Base-by-base conservation (phyloP, 1,284 basidiomycete species). In the Pterulicium gracile region DNA sequence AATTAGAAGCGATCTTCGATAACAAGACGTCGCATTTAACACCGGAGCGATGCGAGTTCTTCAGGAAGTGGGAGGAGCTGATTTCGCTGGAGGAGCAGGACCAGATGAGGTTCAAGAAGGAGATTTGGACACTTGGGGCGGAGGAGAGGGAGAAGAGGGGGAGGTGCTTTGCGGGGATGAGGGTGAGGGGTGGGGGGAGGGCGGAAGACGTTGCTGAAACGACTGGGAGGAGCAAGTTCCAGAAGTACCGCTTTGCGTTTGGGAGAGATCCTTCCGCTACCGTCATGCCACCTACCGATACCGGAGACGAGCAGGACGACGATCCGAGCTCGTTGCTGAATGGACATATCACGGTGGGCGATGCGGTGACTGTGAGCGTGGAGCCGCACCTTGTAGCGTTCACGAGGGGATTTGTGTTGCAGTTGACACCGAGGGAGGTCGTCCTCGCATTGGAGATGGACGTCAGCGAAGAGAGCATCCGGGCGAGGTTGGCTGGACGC, bases 81-180 rank as follows among this genome's bases (percentile, higher is more conserved):
- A 73, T 98, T 47, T 74, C 87, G 1, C 65, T 94, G 15, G 96
- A 98, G 60, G 96, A 98, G 58, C 81, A 83, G 49, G 93, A 96
- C 54, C 70, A 88, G 7, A 65, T 82, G 10, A 75, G 85, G 13
- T 88, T 90, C 63, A 79, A 83, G 53, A 88, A 88, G 51, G 94
- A 98, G 58, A 71, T 98, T 4, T 99, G 95, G 95, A 95, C 89
- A 0, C 79, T 96, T 75, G 75, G 77, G 3, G 89, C 91, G 0
- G 65, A 63, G 2, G 81, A 90, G 54, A 76, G 96, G 41, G 88
- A 94, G 60, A 72, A 68, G 46, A 75, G 73, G 42, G 93, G 93
- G 1, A 70, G 89, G 50, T 92, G 90, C 56, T 88, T 95, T 55
- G 70, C 75, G 43, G 67, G 75, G 47, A 93, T 97, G 92, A 7